Evolutionary conservation across 2,329 filamentous ascomycete genomes (phyloP).

Genomic region (Botrytis byssoidea): DNA sequence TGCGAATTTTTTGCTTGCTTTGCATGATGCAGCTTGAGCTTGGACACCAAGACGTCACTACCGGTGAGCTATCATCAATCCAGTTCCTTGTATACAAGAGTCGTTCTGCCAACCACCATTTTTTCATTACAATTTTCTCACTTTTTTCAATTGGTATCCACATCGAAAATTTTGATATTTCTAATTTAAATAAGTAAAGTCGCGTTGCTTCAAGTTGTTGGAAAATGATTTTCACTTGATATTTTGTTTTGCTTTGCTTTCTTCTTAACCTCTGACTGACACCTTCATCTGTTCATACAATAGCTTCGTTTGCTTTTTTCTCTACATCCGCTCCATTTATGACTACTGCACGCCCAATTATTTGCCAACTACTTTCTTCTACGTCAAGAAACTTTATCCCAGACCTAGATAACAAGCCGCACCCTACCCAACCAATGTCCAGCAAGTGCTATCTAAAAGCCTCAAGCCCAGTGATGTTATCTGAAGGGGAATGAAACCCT

Average conservation of each 20-base stretch:
- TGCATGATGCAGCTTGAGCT: slow-evolving; percentile 17
- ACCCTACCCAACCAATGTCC: neutral
- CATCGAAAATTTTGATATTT: neutral
- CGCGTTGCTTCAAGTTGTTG: neutral
- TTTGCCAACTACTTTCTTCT: neutral
- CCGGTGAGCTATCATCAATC: slow-evolving; percentile 5
- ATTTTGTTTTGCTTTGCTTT: neutral
- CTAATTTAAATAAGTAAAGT: neutral
- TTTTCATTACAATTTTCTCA: neutral
- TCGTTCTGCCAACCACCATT: slow-evolving; percentile 12
- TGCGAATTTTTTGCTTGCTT: slow-evolving; percentile 8
- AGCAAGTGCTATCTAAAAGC: slow-evolving; percentile 6
- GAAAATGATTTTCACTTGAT: neutral
- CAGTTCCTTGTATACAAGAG: neutral
- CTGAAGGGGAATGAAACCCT: neutral
- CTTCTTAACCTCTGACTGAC: neutral
- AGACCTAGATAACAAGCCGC: neutral
- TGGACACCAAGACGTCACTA: slow-evolving; percentile 15
- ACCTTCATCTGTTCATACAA: neutral
- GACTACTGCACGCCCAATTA: neutral
- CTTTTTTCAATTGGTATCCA: slow-evolving; percentile 2
- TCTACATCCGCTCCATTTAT: neutral
- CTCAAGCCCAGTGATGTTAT: neutral
- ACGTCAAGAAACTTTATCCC: neutral
- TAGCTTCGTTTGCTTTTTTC: slow-evolving; percentile 2